Percentiles rank a stretch among this genome's conserved stretches.
phyloP scores from a whole-genome alignment of 805 yeast genomes.

The Kregervanrija pseudodelftensis region DNA sequence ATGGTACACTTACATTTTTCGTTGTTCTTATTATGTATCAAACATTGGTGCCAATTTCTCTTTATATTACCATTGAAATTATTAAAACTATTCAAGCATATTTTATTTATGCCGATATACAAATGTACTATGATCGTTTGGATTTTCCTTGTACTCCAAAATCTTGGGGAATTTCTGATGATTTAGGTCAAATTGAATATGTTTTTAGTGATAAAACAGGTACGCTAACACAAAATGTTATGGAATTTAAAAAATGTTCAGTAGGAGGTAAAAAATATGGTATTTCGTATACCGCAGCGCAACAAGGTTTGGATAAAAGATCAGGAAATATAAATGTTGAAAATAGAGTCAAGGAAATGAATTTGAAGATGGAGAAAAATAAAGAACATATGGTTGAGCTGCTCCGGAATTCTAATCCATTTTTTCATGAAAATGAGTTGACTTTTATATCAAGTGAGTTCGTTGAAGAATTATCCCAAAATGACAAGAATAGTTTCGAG shows the following conservation, averaged over 20 bases:
- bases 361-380: conserved; percentile 35
- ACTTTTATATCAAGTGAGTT: conserved; percentile 60
- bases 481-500: conserved; percentile 36
- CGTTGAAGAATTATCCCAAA: conserved; percentile 48
- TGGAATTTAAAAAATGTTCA: conserved; percentile 77
- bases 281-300: conserved; percentile 70
- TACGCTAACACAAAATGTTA: conserved; percentile 72
- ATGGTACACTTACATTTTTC: conserved; percentile 63
- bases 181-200: conserved; percentile 77
- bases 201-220: conserved; percentile 82
- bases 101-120: conserved; percentile 62
- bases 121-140: conserved; percentile 60
- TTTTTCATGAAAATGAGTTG: conserved; percentile 37
- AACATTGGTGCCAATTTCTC: conserved; percentile 72
- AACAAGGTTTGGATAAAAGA: conserved; percentile 63
- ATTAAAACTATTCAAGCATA: conserved; percentile 71
- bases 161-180: conserved; percentile 80
- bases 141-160: conserved; percentile 78
- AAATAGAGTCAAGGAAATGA: conserved; percentile 37
- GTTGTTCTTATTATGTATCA: conserved; percentile 71
- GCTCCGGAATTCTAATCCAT: conserved; percentile 32
- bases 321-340: conserved; percentile 51
- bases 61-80: conserved; percentile 72
- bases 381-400: conserved; percentile 39
- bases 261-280: conserved; percentile 65